Conservation (phyloP, 371 early-diverging fungal genomes). For the Mucor plumbeus region DNA sequence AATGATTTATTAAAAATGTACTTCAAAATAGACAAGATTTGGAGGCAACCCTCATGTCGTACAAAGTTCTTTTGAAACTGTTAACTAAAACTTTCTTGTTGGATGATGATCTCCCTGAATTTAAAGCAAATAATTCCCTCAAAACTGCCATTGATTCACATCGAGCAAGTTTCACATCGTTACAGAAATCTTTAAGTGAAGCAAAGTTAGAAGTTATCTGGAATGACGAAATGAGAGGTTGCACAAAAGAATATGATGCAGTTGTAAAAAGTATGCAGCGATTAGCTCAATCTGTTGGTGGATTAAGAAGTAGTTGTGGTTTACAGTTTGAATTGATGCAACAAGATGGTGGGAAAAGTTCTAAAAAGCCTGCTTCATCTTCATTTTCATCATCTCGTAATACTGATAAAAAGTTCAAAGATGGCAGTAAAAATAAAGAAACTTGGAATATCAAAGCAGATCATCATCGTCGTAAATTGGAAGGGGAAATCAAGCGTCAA, state of each 20-base stretch:
- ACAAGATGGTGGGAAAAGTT: background rate
- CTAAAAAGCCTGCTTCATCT: background rate
- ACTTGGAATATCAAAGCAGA: conserved; percentile 48
- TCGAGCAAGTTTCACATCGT: conserved; percentile 63
- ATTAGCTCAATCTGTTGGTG: conserved; percentile 68
- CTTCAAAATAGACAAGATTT: conserved; percentile 48
- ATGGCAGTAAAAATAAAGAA: background rate
- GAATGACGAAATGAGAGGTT: conserved; percentile 52
- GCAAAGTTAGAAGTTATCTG: conserved; percentile 66
- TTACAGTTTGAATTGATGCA: conserved; percentile 63
- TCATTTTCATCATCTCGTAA: background rate
- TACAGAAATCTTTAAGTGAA: conserved; percentile 65
- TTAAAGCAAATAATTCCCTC: conserved; percentile 52
- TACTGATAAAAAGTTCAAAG: background rate
- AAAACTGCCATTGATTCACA: conserved; percentile 66
- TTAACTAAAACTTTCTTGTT: conserved; percentile 72
- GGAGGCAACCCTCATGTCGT: conserved; percentile 62
- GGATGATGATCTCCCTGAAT: conserved; percentile 62
- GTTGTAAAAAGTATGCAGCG: conserved; percentile 61
- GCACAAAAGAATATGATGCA: conserved; percentile 43
- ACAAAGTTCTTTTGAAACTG: conserved; percentile 58
- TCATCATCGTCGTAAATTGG: conserved; percentile 40
- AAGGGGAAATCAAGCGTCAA: conserved; percentile 40
- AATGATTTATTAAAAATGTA: background rate
- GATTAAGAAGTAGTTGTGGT: conserved; percentile 68